Percentiles rank a stretch among this genome's conserved stretches.
These are phyloP conservation scores for Cryptosporidium viatorum DNA, from an alignment of 169 alveolate species.

Conservation along the genomic window DNA sequence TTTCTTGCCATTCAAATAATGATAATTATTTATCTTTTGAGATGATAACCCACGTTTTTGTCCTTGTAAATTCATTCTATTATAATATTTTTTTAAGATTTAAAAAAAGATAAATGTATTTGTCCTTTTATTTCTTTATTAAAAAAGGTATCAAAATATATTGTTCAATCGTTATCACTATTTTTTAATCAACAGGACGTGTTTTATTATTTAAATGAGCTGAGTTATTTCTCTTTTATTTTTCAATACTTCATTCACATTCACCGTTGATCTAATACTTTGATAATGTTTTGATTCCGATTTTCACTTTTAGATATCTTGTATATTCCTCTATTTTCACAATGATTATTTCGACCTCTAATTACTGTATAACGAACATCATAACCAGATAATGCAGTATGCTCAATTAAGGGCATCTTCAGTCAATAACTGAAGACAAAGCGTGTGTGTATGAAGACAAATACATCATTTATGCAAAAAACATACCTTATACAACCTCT, in stretches of 20 bases:
- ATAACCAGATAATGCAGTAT: constrained; percentile 10
- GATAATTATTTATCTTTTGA: constrained; percentile 2
- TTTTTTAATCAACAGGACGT: not conserved
- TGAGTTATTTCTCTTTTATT: not conserved
- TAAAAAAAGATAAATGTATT: not conserved
- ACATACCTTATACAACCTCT: constrained; percentile 19
- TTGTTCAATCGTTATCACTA: not conserved
- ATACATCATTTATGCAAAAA: constrained; percentile 45
- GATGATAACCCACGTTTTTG: constrained; percentile 33
- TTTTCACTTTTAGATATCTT: not conserved
- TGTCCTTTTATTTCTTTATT: not conserved
- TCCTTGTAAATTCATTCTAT: constrained; percentile 19
- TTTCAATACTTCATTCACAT: not conserved
- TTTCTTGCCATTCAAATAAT: constrained; percentile 8
- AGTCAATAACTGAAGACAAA: constrained; percentile 54
- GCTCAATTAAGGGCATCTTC: constrained; percentile 57
- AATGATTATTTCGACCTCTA: constrained; percentile 32
- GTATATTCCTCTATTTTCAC: not conserved
- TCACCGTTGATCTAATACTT: not conserved
- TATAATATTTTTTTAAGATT: not conserved
- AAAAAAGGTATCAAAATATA: not conserved
- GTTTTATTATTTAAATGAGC: not conserved
- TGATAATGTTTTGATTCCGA: not conserved
- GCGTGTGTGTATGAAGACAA: constrained; percentile 76
- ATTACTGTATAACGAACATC: constrained; percentile 70